phyloP scores from a whole-genome alignment of 805 yeast species.

The Ogataea pignaliae region DNA sequence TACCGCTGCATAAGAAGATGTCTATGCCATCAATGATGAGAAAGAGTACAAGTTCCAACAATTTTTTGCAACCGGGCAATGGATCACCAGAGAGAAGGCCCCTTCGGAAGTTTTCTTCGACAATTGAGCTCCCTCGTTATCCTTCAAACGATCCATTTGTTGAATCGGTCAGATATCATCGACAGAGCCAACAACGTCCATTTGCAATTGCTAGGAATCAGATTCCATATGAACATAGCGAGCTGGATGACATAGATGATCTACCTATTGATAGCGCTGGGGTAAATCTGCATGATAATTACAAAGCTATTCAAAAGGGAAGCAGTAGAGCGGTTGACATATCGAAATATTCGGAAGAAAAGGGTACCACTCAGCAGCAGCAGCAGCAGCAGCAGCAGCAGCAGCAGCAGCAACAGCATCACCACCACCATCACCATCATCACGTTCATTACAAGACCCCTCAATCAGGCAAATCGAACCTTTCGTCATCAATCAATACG shows the following conservation, averaged over 20 bases:
- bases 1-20: constrained; percentile 13
- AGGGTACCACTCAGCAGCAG: background rate
- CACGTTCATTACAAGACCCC: constrained; percentile 5
- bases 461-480: background rate
- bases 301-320: constrained; percentile 18
- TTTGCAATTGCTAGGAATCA: background rate
- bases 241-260: constrained; percentile 24
- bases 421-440: constrained; percentile 6
- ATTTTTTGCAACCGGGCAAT: constrained; percentile 8
- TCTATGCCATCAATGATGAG: constrained; percentile 24
- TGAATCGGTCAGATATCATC: background rate
- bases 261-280: constrained; percentile 20
- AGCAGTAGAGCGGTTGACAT: constrained; percentile 25
- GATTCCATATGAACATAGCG: constrained; percentile 12
- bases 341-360: constrained; percentile 23
- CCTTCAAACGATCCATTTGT: constrained; percentile 5
- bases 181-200: background rate
- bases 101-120: constrained; percentile 27
- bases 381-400: background rate
- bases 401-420: constrained; percentile 4
- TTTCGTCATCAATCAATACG: background rate
- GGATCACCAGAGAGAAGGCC: constrained; percentile 14
- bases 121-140: constrained; percentile 22
- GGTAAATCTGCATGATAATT: constrained; percentile 9
- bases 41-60: constrained; percentile 4